Conservation (phyloP, 345 rosid species). For the Chamaenerion angustifolium region DNA sequence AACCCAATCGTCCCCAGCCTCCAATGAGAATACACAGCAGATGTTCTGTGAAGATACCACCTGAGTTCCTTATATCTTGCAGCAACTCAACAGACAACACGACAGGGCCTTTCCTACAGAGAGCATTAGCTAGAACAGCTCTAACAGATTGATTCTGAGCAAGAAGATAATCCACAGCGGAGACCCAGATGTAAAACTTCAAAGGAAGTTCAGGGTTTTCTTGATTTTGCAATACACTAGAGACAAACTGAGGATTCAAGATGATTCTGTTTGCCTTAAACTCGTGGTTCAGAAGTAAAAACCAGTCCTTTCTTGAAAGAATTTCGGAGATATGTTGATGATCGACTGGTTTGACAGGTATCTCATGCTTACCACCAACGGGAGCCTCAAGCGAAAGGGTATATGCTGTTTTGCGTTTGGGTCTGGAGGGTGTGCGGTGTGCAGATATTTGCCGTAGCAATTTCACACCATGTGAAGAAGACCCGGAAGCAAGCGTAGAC, state of each 20-base stretch:
- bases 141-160: slow-evolving; percentile 43
- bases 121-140: slow-evolving; percentile 30
- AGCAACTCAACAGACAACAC: slow-evolving; percentile 57
- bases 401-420: neutral
- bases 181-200: slow-evolving; percentile 70
- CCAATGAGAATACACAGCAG: slow-evolving; percentile 66
- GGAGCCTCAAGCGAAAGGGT: neutral
- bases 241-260: slow-evolving; percentile 36
- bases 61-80: slow-evolving; percentile 44
- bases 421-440: neutral
- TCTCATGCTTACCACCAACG: neutral
- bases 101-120: slow-evolving; percentile 59
- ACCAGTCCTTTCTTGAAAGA: slow-evolving; percentile 63
- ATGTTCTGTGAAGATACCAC: slow-evolving; percentile 44
- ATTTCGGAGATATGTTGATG: slow-evolving; percentile 40
- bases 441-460: neutral
- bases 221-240: slow-evolving; percentile 65
- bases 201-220: slow-evolving; percentile 47
- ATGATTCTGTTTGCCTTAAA: slow-evolving; percentile 32
- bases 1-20: slow-evolving; percentile 83
- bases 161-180: slow-evolving; percentile 29
- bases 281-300: slow-evolving; percentile 52
- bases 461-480: neutral
- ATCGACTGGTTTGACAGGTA: slow-evolving; percentile 16
- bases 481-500: too few species aligned